These are phyloP conservation scores for Casuarina equisetifolia DNA, from an alignment of 306 rosid species.

Conservation along the genomic window DNA sequence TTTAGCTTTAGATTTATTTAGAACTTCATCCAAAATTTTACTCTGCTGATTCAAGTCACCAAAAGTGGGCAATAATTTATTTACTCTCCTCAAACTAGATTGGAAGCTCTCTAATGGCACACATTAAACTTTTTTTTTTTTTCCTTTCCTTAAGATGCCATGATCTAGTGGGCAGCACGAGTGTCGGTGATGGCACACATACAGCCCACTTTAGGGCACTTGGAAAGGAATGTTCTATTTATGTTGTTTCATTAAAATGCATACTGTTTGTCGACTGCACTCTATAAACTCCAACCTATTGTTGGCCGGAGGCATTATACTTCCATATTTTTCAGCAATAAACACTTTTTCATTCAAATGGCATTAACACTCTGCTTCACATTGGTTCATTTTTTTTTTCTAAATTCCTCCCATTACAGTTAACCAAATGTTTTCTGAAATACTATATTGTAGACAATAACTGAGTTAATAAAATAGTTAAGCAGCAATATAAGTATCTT, in stretches of 20 bases:
- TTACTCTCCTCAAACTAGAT: no score
- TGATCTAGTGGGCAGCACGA: not conserved
- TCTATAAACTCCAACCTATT: not conserved
- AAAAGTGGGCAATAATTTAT: not conserved
- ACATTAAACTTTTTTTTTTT: no score
- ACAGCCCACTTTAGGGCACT: not conserved
- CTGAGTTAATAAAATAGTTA: not conserved
- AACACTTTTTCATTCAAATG: not conserved
- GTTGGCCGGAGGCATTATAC: not conserved
- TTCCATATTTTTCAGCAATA: not conserved
- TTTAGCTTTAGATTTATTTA: not conserved
- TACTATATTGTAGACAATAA: conserved; percentile 16
- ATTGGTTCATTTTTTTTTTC: not conserved
- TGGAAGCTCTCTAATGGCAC: no score
- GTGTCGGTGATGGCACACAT: not conserved
- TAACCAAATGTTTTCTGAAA: conserved; percentile 10
- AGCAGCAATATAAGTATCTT: conserved; percentile 4
- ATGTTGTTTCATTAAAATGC: not conserved
- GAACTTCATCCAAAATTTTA: not conserved
- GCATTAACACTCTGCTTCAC: not conserved
- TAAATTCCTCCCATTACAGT: not conserved
- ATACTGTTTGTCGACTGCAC: not conserved
- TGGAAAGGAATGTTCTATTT: not conserved
- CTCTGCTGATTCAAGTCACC: not conserved
- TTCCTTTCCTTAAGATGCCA: no score